phyloP scores from a whole-genome alignment of 108 stramenopile species.

The Craspedostauros australis region DNA sequence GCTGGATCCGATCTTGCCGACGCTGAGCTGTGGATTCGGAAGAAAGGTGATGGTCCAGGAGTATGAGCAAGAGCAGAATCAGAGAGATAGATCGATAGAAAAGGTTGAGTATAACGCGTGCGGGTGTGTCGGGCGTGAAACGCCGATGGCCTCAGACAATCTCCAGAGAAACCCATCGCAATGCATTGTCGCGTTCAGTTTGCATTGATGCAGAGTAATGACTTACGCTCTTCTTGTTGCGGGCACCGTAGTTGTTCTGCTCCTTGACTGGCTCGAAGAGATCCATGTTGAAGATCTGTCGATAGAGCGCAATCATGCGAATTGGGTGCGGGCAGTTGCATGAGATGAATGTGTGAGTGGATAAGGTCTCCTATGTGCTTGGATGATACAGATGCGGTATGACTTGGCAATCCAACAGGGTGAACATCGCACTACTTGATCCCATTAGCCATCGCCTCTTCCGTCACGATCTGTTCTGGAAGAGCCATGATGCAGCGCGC shows the following conservation, averaged over 20 bases:
- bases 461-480: too few relatives aligned
- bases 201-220: background rate
- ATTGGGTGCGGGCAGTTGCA: background rate
- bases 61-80: background rate
- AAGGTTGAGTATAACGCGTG: background rate
- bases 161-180: background rate
- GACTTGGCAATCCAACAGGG: background rate
- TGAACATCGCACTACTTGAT: background rate
- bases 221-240: slow-evolving; percentile 64
- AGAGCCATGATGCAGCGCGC: too few relatives aligned
- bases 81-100: background rate
- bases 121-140: background rate
- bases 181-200: background rate
- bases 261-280: slow-evolving; percentile 54
- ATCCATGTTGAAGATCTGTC: slow-evolving; percentile 60
- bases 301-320: background rate
- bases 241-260: slow-evolving; percentile 75
- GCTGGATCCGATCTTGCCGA: slow-evolving; percentile 44
- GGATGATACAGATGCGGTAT: background rate
- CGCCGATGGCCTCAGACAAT: background rate
- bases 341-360: background rate
- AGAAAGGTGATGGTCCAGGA: too few relatives aligned
- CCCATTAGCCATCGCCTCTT: too few relatives aligned
- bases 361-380: background rate
- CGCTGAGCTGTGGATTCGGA: slow-evolving; percentile 17